Evolutionary conservation across 1,284 basidiomycete genomes (phyloP), one percentile per base, ranked within the genome.

Genomic region (Apiotrichum sp.): DNA sequence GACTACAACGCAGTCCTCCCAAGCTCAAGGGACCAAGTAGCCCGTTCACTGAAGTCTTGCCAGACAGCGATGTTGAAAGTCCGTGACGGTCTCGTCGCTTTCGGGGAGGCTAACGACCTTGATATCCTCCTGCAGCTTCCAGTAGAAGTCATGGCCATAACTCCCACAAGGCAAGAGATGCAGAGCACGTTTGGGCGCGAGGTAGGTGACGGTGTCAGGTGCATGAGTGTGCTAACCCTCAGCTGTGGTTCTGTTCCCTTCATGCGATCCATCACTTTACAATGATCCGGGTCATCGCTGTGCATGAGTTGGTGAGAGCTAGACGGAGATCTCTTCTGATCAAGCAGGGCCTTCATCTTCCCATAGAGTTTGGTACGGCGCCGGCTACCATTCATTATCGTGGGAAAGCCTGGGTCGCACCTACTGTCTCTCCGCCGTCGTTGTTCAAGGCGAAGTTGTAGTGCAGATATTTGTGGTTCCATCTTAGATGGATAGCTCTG

Each of bases 231-330:
- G 10, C 22, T 50, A 8, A 40, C 39, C 29, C 31, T 7, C 47
- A 75, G 73, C 60, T 75, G 5, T 74, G 72, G 72, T 75, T 72
- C 56, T 69, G 67, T 55, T 66, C 72, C 13, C 56, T 73, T 13
- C 71, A 74, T 51, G 65, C 71, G 3, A 74, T 75, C 14, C 71
- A 74, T 47, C 73, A 75, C 49, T 72, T 69, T 57, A 71, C 71
- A 7, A 74, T 75, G 72, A 50, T 74, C 11, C 60, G 73, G 9
- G 70, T 70, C 6, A 73, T 76, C 35, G 72, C 71, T 10, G 71
- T 72, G 8, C 67, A 77, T 62, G 68, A 78, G 65, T 66, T 72
- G n/a, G 65, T 69, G 45, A 59, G 69, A 41, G 4, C 9, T 38
- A 38, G 4, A 38, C 8, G 36, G 36, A 14, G 8, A 14, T 14